A percentile compares a stretch with the other conserved stretches of the same genome.
Conservation (phyloP, 345 rosid species). For the Citrus hindsii region DNA sequence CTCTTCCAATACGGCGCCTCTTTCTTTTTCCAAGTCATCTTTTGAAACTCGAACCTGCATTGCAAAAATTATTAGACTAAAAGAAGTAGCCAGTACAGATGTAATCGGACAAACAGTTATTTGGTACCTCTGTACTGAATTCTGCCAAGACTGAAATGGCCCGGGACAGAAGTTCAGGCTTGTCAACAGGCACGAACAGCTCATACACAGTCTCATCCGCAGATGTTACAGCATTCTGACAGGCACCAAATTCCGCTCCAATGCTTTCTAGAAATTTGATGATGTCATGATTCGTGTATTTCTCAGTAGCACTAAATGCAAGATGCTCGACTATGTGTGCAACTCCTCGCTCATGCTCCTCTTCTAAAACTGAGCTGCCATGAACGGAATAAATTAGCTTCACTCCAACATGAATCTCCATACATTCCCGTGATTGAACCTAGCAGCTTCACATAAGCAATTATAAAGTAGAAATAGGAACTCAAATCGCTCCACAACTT, state of each 20-base stretch:
- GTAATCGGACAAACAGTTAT: not conserved
- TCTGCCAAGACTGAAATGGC: slow-evolving; percentile 87
- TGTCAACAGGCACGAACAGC: slow-evolving; percentile 89
- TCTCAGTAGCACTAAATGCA: slow-evolving; percentile 86
- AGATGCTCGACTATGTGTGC: slow-evolving; percentile 97
- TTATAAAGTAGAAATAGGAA: not conserved
- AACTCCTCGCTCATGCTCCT: slow-evolving; percentile 92
- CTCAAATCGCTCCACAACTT: not conserved
- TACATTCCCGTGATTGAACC: not conserved
- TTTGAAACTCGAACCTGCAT: slow-evolving; percentile 73
- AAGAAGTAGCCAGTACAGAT: not conserved
- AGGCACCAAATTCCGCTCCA: slow-evolving; percentile 95
- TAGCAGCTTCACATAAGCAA: not conserved
- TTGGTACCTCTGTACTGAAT: slow-evolving; percentile 76
- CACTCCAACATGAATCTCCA: slow-evolving; percentile 1
- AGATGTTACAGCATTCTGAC: slow-evolving; percentile 93
- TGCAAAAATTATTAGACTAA: not conserved
- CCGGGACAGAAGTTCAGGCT: slow-evolving; percentile 63
- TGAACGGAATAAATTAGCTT: slow-evolving; percentile 36
- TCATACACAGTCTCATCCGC: slow-evolving; percentile 89
- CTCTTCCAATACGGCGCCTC: slow-evolving; percentile 96
- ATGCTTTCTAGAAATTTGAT: slow-evolving; percentile 88
- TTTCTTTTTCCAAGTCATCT: slow-evolving; percentile 87
- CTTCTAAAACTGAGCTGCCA: slow-evolving; percentile 98
- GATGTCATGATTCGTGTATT: slow-evolving; percentile 83